These are phyloP conservation scores for Orbilia quercus DNA, from an alignment of 2,329 filamentous ascomycete species.

Conservation along the genomic window DNA sequence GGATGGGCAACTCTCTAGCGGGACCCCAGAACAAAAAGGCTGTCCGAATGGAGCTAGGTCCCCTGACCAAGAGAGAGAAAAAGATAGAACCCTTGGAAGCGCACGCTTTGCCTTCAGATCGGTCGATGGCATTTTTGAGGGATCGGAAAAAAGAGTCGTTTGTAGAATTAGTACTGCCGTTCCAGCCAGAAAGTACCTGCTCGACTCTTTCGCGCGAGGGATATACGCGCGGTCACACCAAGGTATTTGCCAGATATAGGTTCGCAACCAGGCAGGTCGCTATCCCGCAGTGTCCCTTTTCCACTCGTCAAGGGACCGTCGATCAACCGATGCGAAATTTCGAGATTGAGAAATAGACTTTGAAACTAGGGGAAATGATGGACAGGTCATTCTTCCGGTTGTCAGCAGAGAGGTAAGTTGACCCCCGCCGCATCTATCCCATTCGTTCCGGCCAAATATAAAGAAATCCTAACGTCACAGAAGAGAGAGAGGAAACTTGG, in stretches of 20 bases:
- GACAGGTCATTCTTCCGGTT: conserved; percentile 16
- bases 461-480: too few species aligned
- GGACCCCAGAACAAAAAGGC: neutral
- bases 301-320: conserved; percentile 12
- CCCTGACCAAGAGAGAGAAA: conserved; percentile 14
- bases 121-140: conserved; percentile 35
- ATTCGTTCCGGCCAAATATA: conserved; percentile 20
- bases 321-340: conserved; percentile 41
- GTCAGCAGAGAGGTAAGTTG: conserved; percentile 1
- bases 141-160: conserved; percentile 26
- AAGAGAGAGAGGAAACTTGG: too few species aligned
- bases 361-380: conserved; percentile 9
- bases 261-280: conserved; percentile 48
- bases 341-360: conserved; percentile 46
- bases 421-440: conserved; percentile 16
- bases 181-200: conserved; percentile 16
- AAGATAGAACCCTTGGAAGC: conserved; percentile 11
- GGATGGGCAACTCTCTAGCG: conserved; percentile 40
- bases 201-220: neutral
- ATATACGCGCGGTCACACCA: conserved; percentile 52
- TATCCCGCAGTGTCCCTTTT: conserved; percentile 20
- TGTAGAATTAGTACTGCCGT: conserved; percentile 16
- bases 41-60: neutral
- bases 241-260: conserved; percentile 1
- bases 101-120: conserved; percentile 43